Evolutionary conservation across 2,329 filamentous ascomycete species (phyloP), one percentile per base, ranked within the genome.

Genomic region (Rutstroemia sp.): DNA sequence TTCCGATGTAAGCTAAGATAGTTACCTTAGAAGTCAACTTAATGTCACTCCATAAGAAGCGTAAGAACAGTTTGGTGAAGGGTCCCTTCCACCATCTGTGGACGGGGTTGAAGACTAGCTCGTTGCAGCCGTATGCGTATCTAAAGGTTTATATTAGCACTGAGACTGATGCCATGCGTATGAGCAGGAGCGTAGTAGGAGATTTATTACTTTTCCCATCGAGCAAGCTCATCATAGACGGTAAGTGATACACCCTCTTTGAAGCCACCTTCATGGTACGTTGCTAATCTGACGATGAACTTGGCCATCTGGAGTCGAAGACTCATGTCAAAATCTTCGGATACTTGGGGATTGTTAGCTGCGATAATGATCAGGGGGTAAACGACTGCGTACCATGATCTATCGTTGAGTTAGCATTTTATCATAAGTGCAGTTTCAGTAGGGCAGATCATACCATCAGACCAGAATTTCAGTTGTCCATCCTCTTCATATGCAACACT

Each of bases 321-420:
- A 10, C 84, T 80, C 72, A 90, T 87, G 59, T 90, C 87, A 54
- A 90, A 90, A 65, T 91, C 87, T 60, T 91, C 87, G 0, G 86
- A 90, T 0, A 91, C 87, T 62, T 34, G 30, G 10, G 9, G 61
- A 5, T 21, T 30, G 23, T 45, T n/a, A 9, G 5, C 18, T 16
- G n/a, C 2, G 7, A 21, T 58, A 12, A 58, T 46, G 7, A 9
- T n/a, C 4, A 18, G 23, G 49, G 6, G 27, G 5, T 10, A 27
- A n/a, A 16, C 79, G 21, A 38, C 7, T 38, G 9, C 10, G 8
- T 49, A 49, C 48, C 48, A 6, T 52, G 49, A 52, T 52, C 49
- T 30, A 14, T 46, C 7, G 16, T 5, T 34, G 9, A 14, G 25
- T 45, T 14, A 23, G 18, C 27, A 37, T 48, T 21, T 44, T 12